Conservation (phyloP, 208 protist species). For the Leishmania major region DNA sequence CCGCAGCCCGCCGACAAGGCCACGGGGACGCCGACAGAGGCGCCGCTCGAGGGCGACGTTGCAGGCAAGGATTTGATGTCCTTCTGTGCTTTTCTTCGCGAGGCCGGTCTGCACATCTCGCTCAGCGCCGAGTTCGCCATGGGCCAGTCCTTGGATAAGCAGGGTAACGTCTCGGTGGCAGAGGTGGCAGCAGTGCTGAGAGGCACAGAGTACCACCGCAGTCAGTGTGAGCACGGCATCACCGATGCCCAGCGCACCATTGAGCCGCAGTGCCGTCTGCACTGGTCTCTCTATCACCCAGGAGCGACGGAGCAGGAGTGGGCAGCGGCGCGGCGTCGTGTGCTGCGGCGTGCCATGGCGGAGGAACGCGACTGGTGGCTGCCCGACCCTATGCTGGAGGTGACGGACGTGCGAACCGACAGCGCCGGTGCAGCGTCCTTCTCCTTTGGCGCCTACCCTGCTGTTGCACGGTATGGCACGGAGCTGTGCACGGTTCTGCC, state of each 20-base stretch:
- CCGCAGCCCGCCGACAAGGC: background rate
- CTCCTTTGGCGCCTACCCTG: constrained; percentile 43
- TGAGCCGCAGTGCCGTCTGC: constrained; percentile 57
- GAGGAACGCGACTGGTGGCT: constrained; percentile 86
- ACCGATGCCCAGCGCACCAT: constrained; percentile 56
- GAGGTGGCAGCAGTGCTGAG: constrained; percentile 52
- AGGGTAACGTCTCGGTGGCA: constrained; percentile 54
- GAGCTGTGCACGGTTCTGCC: constrained; percentile 67
- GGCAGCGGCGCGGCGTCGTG: constrained; percentile 60
- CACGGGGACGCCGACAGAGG: constrained; percentile 12
- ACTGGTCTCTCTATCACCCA: constrained; percentile 82
- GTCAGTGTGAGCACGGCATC: constrained; percentile 49
- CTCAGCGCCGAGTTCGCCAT: constrained; percentile 74
- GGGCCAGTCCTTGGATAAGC: constrained; percentile 68
- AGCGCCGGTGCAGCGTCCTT: constrained; percentile 37
- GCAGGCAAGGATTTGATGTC: constrained; percentile 55
- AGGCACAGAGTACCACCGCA: constrained; percentile 47
- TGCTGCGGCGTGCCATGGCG: constrained; percentile 60
- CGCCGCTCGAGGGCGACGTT: constrained; percentile 21
- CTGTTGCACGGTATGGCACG: constrained; percentile 63
- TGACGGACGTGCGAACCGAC: constrained; percentile 49
- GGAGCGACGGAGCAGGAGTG: constrained; percentile 81
- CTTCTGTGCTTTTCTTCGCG: constrained; percentile 74
- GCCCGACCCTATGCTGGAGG: constrained; percentile 74
- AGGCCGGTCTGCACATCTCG: constrained; percentile 76